Percentiles rank a stretch among this genome's conserved stretches.
These are phyloP conservation scores for Kodamaea anthophila DNA, from an alignment of 1,139 yeast genomes.

Conservation along the genomic window DNA sequence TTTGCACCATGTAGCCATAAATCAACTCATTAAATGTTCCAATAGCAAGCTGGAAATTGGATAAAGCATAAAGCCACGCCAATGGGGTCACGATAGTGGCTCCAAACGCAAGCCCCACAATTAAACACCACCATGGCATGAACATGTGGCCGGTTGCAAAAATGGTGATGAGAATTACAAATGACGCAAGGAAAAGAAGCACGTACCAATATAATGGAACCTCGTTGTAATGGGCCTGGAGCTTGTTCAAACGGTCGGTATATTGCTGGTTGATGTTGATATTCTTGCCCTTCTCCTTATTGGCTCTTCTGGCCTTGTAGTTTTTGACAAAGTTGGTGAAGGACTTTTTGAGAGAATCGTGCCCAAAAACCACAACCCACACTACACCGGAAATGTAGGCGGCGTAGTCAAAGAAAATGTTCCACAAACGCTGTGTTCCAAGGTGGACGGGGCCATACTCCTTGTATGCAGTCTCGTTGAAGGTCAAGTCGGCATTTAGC, in stretches of 20 bases:
- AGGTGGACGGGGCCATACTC: slow-evolving; percentile 30
- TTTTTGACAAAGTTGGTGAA: slow-evolving; percentile 7
- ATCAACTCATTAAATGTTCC: slow-evolving; percentile 45
- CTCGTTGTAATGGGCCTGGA: slow-evolving; percentile 29
- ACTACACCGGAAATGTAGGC: slow-evolving; percentile 17
- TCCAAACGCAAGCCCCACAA: slow-evolving; percentile 38
- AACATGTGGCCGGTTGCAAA: slow-evolving; percentile 32
- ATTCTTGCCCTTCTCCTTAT: slow-evolving; percentile 6
- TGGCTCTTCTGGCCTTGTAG: slow-evolving; percentile 8
- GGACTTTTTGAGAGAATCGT: slow-evolving; percentile 10
- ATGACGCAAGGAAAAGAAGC: slow-evolving; percentile 25
- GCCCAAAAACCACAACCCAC: slow-evolving; percentile 18
- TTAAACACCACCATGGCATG: slow-evolving; percentile 43
- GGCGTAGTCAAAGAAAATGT: slow-evolving; percentile 20
- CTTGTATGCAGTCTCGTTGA: slow-evolving; percentile 36
- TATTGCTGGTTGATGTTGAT: slow-evolving; percentile 9
- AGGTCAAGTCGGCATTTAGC: slow-evolving; percentile 25
- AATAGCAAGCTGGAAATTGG: slow-evolving; percentile 44
- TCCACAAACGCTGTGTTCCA: slow-evolving; percentile 20
- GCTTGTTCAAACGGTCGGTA: slow-evolving; percentile 35
- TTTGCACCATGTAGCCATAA: slow-evolving; percentile 39
- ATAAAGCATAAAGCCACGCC: slow-evolving; percentile 43
- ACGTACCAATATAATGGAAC: slow-evolving; percentile 39
- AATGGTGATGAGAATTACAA: slow-evolving; percentile 25
- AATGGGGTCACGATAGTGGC: slow-evolving; percentile 41